Base-by-base conservation (phyloP, 164 flowering plant species). In the Cinnamomum micranthum region DNA sequence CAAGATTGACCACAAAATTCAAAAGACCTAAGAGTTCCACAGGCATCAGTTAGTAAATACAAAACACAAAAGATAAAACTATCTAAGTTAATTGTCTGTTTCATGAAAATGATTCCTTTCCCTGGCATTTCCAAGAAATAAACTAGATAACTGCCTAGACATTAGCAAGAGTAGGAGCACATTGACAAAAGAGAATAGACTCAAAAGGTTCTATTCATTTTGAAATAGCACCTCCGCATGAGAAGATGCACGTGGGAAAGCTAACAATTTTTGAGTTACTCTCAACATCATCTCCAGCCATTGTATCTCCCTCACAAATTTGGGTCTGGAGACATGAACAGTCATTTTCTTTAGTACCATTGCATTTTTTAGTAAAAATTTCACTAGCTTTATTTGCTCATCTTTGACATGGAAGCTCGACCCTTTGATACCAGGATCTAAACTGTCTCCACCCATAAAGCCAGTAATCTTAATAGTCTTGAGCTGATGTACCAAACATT, bases 341-440 rank as follows among this genome's bases (percentile, higher is more conserved):
- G 50, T 67, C 70, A 67, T 67, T 67, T 67, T 67, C 22, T 67
- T 47, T 19, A 67, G 31, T 27, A 67, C 70, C 50, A 33, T 28
- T 12, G 70, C 41, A 67, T 67, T 67, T 20, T 67, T 67, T 41
- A 67, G 41, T n/a, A 67, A 67, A 67, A 67, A 67, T 15, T 31
- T 67, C 23, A 67, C 70, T 31, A 67, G 70, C 70, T 15, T 67
- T 15, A 28, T 28, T 6, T 33, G 19, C 17, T 19, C 31, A 6
- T 27, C 19, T 33, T 28, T 14, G 24, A 14, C 31, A 1, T 31
- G 13, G 67, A 24, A 10, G 28, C 28, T 22, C n/a, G 12, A 0
- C 10, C n/a, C 13, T 1, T 22, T 22, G 7, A 24, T 64, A 24
- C 31, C 24, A 20, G 28, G 67, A 22, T 10, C 6, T 20, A 22